Conservation (phyloP, 1,284 basidiomycete genomes). For the Prillingera fragicola region DNA sequence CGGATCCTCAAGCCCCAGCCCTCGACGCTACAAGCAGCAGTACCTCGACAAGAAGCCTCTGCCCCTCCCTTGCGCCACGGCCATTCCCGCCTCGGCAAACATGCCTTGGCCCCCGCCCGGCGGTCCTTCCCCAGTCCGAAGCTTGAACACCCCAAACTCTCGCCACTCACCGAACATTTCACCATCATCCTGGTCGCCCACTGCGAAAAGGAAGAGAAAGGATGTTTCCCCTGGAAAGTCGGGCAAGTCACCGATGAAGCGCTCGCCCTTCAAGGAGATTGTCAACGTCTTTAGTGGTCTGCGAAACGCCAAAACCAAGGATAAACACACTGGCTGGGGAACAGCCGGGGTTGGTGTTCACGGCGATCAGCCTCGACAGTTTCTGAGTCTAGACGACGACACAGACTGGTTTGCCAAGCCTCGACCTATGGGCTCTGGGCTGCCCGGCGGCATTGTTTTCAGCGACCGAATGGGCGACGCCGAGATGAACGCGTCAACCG, state of each 20-base stretch:
- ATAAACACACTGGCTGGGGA: constrained; percentile 18
- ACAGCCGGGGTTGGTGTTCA: constrained; percentile 10
- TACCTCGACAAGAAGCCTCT: constrained; percentile 40
- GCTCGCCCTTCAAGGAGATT: constrained; percentile 41
- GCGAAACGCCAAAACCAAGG: constrained; percentile 29
- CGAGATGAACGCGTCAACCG: constrained; percentile 24
- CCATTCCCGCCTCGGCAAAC: constrained; percentile 15
- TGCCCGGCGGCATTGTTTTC: constrained; percentile 36
- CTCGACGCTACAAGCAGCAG: too few relatives aligned
- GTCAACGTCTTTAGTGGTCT: constrained; percentile 33
- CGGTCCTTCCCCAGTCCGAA: constrained; percentile 23
- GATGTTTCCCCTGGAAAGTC: constrained; percentile 7
- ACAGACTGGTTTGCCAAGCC: constrained; percentile 11
- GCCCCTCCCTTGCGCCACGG: constrained; percentile 25
- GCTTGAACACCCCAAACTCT: constrained; percentile 16
- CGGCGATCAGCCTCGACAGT: constrained; percentile 1
- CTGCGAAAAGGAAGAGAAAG: constrained; percentile 21
- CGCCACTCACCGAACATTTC: constrained; percentile 16
- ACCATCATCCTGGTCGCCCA: constrained; percentile 22
- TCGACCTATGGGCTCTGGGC: constrained; percentile 23
- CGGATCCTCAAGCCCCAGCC: too few relatives aligned
- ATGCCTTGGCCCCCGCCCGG: constrained; percentile 11
- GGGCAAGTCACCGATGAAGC: constrained; percentile 3
- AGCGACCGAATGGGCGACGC: constrained; percentile 41
- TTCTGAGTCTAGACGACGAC: constrained; percentile 12